phyloP scores from a whole-genome alignment of 2,329 filamentous ascomycete species.

The Trichocomaceae sp. region DNA sequence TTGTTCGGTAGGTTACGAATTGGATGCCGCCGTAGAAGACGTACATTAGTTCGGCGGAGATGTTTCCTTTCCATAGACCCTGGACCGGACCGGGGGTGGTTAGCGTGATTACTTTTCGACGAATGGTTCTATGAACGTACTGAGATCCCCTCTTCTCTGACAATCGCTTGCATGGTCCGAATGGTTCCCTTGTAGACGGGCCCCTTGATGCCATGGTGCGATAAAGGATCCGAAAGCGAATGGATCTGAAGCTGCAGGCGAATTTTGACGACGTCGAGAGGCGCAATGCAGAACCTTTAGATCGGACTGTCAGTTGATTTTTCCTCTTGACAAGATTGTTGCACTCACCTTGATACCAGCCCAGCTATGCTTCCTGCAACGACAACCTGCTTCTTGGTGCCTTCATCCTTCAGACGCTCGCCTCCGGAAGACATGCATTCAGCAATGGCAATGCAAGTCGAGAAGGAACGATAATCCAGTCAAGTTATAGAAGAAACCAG shows the following conservation, averaged over 20 bases:
- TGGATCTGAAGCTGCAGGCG: conserved; percentile 89
- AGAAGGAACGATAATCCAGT: background rate
- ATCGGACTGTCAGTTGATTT: background rate
- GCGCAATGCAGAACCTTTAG: conserved; percentile 78
- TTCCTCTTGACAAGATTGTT: background rate
- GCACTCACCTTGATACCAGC: conserved; percentile 68
- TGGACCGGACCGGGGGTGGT: conserved; percentile 18
- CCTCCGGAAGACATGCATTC: conserved; percentile 59
- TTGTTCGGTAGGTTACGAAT: conserved; percentile 79
- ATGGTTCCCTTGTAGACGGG: conserved; percentile 64
- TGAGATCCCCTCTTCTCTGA: conserved; percentile 72
- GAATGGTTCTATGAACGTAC: conserved; percentile 27
- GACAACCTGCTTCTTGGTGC: conserved; percentile 60
- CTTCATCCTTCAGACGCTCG: conserved; percentile 64
- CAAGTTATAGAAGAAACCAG: background rate
- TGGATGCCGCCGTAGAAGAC: conserved; percentile 83
- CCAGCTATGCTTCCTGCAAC: conserved; percentile 67
- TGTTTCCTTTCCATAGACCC: conserved; percentile 94
- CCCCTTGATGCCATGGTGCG: conserved; percentile 44
- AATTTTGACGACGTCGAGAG: conserved; percentile 97
- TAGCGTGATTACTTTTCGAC: no score
- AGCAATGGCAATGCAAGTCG: conserved; percentile 14
- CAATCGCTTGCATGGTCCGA: conserved; percentile 67
- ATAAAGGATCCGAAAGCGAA: conserved; percentile 67
- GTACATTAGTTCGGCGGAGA: conserved; percentile 92